phyloP scores from a whole-genome alignment of 2,329 filamentous ascomycete genomes.

The Colletotrichum phormii region DNA sequence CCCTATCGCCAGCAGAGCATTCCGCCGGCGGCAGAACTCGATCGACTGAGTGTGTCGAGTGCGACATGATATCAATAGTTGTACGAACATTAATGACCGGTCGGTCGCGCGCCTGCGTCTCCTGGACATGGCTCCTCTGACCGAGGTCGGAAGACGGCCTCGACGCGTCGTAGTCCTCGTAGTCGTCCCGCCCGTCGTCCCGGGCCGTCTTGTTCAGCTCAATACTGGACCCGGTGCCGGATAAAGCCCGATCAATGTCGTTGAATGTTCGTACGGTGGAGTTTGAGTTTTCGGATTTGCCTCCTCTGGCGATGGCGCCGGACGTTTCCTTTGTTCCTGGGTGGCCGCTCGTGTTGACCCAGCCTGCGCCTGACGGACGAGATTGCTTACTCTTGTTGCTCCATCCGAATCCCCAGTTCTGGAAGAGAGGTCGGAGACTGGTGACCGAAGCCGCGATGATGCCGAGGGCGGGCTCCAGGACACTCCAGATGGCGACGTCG shows the following conservation, averaged over 20 bases:
- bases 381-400: slow-evolving; percentile 31
- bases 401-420: slow-evolving; percentile 41
- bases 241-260: slow-evolving; percentile 23
- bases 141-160: slow-evolving; percentile 30
- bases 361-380: slow-evolving; percentile 14
- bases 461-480: slow-evolving; percentile 48
- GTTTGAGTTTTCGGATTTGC: not conserved
- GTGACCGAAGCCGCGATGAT: slow-evolving; percentile 48
- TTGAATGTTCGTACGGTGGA: slow-evolving; percentile 23
- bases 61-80: slow-evolving; percentile 29
- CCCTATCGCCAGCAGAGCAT: slow-evolving; percentile 1
- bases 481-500: slow-evolving; percentile 46
- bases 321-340: not conserved
- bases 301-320: not conserved
- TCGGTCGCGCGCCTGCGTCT: not conserved
- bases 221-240: slow-evolving; percentile 26
- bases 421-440: slow-evolving; percentile 47
- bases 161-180: slow-evolving; percentile 21
- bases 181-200: not conserved
- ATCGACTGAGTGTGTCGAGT: slow-evolving; percentile 8
- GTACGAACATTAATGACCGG: slow-evolving; percentile 34
- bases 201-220: slow-evolving; percentile 32
- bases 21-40: not conserved
- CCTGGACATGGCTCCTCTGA: slow-evolving; percentile 4
- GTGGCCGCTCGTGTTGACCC: not conserved